phyloP scores from a whole-genome alignment of 164 flowering plant species.

The Vitis rupestris region DNA sequence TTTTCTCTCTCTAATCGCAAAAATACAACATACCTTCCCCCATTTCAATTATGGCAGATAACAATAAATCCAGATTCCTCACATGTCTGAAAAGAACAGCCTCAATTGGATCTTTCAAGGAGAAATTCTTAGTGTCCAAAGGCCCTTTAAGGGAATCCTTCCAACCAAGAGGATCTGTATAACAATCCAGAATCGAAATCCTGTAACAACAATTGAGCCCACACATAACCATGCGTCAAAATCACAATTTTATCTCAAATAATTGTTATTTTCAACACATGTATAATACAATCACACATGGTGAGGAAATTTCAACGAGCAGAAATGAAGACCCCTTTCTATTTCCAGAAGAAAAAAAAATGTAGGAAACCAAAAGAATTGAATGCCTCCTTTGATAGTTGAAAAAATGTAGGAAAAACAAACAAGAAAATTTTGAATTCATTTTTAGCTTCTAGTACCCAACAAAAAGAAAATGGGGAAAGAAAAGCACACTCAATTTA shows the following conservation, averaged over 20 bases:
- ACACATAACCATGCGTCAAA: neutral
- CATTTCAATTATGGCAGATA: conserved; percentile 41
- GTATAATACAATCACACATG: neutral
- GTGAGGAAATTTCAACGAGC: too few relatives aligned
- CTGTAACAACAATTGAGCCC: conserved; percentile 29
- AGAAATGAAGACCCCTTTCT: too few relatives aligned
- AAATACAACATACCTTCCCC: conserved; percentile 65
- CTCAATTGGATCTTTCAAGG: conserved; percentile 19
- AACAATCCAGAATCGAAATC: conserved; percentile 81
- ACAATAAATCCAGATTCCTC: conserved; percentile 57
- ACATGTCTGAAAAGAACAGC: conserved; percentile 48
- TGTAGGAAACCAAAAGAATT: too few relatives aligned
- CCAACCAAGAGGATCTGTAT: conserved; percentile 96
- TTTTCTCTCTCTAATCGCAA: too few relatives aligned
- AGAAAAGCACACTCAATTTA: too few relatives aligned
- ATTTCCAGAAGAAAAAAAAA: too few relatives aligned
- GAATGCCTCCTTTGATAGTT: too few relatives aligned
- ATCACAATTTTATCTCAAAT: too few relatives aligned
- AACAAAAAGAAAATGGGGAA: too few relatives aligned
- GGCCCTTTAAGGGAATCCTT: conserved; percentile 36
- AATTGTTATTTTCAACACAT: neutral
- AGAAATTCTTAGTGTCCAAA: conserved; percentile 12
- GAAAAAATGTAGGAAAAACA: too few relatives aligned
- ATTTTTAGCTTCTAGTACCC: too few relatives aligned
- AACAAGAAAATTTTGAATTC: too few relatives aligned